Evolutionary conservation across 352 stramenopile genomes (phyloP).

Genomic region (Phytophthora capsici): DNA sequence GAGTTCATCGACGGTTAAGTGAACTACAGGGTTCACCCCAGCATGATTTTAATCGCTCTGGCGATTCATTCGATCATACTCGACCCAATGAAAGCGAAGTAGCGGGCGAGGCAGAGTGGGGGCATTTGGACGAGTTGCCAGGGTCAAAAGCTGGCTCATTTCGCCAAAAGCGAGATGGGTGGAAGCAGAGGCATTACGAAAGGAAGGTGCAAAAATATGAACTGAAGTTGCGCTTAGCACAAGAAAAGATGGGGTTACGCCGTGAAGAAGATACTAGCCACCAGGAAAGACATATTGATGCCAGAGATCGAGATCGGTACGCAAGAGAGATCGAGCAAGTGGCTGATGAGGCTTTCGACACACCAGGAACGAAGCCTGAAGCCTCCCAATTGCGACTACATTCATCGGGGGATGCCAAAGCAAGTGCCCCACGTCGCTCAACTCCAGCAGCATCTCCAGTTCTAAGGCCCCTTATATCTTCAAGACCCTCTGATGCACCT

Average conservation of each 20-base stretch:
- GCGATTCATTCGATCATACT: neutral
- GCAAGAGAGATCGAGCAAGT: slow-evolving; percentile 34
- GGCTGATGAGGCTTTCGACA: slow-evolving; percentile 26
- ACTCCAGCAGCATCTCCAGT: neutral
- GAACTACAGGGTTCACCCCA: neutral
- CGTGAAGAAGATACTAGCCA: slow-evolving; percentile 1
- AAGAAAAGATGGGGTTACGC: slow-evolving; percentile 19
- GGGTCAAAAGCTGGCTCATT: neutral
- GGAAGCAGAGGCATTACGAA: slow-evolving; percentile 30
- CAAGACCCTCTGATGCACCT: neutral
- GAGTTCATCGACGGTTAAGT: slow-evolving; percentile 15
- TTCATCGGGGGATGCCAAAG: slow-evolving; percentile 9
- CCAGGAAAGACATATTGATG: slow-evolving; percentile 22
- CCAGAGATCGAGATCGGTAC: slow-evolving; percentile 39
- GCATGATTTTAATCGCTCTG: neutral
- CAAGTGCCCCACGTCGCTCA: slow-evolving; percentile 4
- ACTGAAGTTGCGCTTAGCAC: slow-evolving; percentile 22
- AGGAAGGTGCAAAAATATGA: slow-evolving; percentile 34
- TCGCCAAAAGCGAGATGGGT: slow-evolving; percentile 17
- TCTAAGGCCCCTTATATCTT: neutral
- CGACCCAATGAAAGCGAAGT: slow-evolving; percentile 4
- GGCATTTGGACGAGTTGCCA: neutral
- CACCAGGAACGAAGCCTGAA: slow-evolving; percentile 7
- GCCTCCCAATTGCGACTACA: neutral
- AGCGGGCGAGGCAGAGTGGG: neutral